Percentiles rank a stretch among this genome's conserved stretches.
Evolutionary conservation across 371 early-diverging fungal species (phyloP).

Genomic region (Rhizopus delemar): DNA sequence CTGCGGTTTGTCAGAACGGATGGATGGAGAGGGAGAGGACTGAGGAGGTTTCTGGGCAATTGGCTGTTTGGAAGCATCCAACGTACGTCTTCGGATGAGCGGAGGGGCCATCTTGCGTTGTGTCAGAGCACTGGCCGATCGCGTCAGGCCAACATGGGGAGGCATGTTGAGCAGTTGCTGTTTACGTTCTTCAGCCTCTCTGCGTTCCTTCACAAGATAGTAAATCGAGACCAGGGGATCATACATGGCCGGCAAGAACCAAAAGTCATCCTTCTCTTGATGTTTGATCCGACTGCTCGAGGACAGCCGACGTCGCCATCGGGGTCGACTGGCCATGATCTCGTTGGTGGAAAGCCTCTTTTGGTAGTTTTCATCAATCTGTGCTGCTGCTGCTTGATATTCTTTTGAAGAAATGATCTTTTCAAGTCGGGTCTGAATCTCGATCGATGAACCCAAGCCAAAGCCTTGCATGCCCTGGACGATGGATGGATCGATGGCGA

Average conservation of each 20-base stretch:
- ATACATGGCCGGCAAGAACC: slow-evolving; percentile 47
- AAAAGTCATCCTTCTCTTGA: slow-evolving; percentile 36
- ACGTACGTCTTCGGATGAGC: background rate
- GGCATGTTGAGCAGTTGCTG: slow-evolving; percentile 20
- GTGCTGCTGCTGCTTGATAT: slow-evolving; percentile 38
- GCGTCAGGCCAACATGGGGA: background rate
- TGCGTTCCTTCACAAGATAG: slow-evolving; percentile 79
- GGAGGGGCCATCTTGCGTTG: background rate
- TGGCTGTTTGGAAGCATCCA: background rate
- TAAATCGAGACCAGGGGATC: slow-evolving; percentile 84
- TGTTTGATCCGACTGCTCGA: slow-evolving; percentile 11
- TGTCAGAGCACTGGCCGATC: slow-evolving; percentile 3
- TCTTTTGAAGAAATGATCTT: slow-evolving; percentile 30
- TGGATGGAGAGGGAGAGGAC: background rate
- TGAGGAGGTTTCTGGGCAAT: background rate
- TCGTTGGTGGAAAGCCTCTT: slow-evolving; percentile 23
- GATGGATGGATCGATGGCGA: slow-evolving; percentile 36
- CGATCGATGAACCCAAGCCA: slow-evolving; percentile 39
- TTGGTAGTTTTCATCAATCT: slow-evolving; percentile 37
- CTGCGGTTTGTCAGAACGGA: background rate
- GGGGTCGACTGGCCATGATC: slow-evolving; percentile 16
- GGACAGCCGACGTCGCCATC: slow-evolving; percentile 23
- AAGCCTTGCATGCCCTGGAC: slow-evolving; percentile 53
- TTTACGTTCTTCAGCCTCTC: slow-evolving; percentile 38
- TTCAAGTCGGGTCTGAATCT: slow-evolving; percentile 33